A percentile compares a stretch with the other conserved stretches of the same genome.
Evolutionary conservation across 2,329 filamentous ascomycete genomes (phyloP).

Genomic region (Aspergillus sp.): DNA sequence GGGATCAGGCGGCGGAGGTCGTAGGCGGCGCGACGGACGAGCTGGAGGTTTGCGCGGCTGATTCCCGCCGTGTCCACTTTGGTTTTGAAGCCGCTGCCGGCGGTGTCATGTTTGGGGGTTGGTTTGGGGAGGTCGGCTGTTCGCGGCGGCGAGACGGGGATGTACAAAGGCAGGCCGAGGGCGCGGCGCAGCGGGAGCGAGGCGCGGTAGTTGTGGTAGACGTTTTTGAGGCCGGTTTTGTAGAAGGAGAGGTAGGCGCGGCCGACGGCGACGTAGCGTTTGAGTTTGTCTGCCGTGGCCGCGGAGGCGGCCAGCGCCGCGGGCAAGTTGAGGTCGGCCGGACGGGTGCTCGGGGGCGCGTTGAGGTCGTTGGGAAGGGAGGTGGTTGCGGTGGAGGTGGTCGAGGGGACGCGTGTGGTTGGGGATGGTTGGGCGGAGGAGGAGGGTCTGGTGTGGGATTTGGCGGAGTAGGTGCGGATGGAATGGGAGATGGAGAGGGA

Average conservation of each 20-base stretch:
- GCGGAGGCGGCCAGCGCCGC: slow-evolving; percentile 46
- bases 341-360: slow-evolving; percentile 70
- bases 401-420: slow-evolving; percentile 11
- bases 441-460: slow-evolving; percentile 19
- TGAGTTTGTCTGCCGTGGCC: slow-evolving; percentile 36
- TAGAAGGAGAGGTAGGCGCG: slow-evolving; percentile 82
- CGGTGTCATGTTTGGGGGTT: too few relatives aligned
- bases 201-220: slow-evolving; percentile 63
- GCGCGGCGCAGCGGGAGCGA: slow-evolving; percentile 31
- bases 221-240: slow-evolving; percentile 75
- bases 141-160: slow-evolving; percentile 33
- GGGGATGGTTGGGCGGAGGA: slow-evolving; percentile 17
- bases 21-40: slow-evolving; percentile 65
- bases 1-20: slow-evolving; percentile 76
- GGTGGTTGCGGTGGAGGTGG: slow-evolving; percentile 18
- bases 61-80: slow-evolving; percentile 26
- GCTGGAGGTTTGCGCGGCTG: slow-evolving; percentile 68
- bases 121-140: slow-evolving; percentile 6
- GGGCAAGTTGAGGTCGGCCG: slow-evolving; percentile 67
- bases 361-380: slow-evolving; percentile 53
- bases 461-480: slow-evolving; percentile 11
- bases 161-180: slow-evolving; percentile 29
- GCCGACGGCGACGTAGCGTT: slow-evolving; percentile 52
- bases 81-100: slow-evolving; percentile 10
- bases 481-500: slow-evolving; percentile 4